These are phyloP conservation scores for Dacryopinax spathularia DNA, from an alignment of 768 basidiomycete genomes.

Conservation along the genomic window DNA sequence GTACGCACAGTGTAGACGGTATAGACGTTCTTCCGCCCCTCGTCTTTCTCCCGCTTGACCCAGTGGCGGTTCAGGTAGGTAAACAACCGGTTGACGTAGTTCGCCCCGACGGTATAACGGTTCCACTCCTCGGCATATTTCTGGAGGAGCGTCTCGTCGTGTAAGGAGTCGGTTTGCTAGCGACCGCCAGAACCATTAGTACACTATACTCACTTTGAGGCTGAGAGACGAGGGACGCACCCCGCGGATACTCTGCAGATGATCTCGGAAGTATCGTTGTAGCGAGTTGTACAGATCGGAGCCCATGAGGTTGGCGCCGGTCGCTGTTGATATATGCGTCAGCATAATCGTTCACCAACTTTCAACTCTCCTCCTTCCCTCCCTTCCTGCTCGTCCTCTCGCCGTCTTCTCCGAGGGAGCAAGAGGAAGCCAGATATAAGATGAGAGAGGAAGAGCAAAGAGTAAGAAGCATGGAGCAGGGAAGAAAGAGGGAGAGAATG, in stretches of 20 bases:
- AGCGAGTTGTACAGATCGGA: conserved; percentile 94
- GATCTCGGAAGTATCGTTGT: conserved; percentile 74
- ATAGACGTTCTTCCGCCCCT: conserved; percentile 89
- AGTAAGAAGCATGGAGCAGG: conserved; percentile 15
- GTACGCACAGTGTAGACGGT: conserved; percentile 79
- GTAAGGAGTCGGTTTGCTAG: conserved; percentile 62
- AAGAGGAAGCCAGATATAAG: too few relatives aligned
- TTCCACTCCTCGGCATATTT: conserved; percentile 93
- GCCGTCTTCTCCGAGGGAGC: too few relatives aligned
- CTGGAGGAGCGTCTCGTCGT: conserved; percentile 74
- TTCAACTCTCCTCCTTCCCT: too few relatives aligned
- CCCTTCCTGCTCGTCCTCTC: too few relatives aligned
- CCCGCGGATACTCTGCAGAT: conserved; percentile 54
- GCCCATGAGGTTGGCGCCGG: conserved; percentile 88
- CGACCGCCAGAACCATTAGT: background rate
- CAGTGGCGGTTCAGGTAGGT: conserved; percentile 98
- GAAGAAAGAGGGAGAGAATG: conserved; percentile 12
- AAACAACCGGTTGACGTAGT: conserved; percentile 93
- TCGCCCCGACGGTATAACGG: conserved; percentile 90
- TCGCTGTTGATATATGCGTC: conserved; percentile 30
- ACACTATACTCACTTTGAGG: background rate
- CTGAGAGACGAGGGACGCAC: conserved; percentile 26
- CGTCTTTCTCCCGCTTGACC: conserved; percentile 96
- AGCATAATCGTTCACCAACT: too few relatives aligned
- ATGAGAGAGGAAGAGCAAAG: background rate